A percentile compares a stretch with the other conserved stretches of the same genome.
Conservation (phyloP, 2,329 filamentous ascomycete genomes). For the Fusarium graminum region DNA sequence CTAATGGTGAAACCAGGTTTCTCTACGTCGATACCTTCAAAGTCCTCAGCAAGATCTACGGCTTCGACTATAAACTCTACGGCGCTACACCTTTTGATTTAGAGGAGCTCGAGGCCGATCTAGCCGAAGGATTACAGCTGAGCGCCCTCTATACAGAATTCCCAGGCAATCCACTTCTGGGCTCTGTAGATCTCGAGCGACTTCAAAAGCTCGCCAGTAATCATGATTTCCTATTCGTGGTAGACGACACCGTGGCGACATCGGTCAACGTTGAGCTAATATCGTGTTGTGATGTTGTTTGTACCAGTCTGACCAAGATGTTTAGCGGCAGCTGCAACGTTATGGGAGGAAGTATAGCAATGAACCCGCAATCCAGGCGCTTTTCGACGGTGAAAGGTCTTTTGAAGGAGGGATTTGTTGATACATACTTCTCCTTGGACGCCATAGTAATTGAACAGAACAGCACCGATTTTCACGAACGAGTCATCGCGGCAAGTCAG, state of each 20-base stretch:
- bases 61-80: slow-evolving; percentile 58
- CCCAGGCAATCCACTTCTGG: slow-evolving; percentile 52
- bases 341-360: slow-evolving; percentile 61
- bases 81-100: slow-evolving; percentile 58
- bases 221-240: slow-evolving; percentile 57
- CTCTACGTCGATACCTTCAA: slow-evolving; percentile 52
- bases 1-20: slow-evolving; percentile 38
- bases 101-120: slow-evolving; percentile 55
- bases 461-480: slow-evolving; percentile 54
- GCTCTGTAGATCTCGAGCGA: slow-evolving; percentile 48
- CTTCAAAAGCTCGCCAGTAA: slow-evolving; percentile 51
- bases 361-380: slow-evolving; percentile 58
- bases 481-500: slow-evolving; percentile 49
- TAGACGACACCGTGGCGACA: slow-evolving; percentile 62
- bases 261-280: slow-evolving; percentile 62
- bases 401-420: slow-evolving; percentile 37
- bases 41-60: slow-evolving; percentile 47
- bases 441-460: slow-evolving; percentile 55
- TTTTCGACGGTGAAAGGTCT: slow-evolving; percentile 50
- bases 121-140: slow-evolving; percentile 55
- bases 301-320: slow-evolving; percentile 66
- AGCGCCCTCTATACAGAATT: slow-evolving; percentile 63
- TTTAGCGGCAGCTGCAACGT: slow-evolving; percentile 68
- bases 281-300: slow-evolving; percentile 61
- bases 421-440: slow-evolving; percentile 48